phyloP scores from a whole-genome alignment of 345 rosid genomes.

The Syzygium grande region DNA sequence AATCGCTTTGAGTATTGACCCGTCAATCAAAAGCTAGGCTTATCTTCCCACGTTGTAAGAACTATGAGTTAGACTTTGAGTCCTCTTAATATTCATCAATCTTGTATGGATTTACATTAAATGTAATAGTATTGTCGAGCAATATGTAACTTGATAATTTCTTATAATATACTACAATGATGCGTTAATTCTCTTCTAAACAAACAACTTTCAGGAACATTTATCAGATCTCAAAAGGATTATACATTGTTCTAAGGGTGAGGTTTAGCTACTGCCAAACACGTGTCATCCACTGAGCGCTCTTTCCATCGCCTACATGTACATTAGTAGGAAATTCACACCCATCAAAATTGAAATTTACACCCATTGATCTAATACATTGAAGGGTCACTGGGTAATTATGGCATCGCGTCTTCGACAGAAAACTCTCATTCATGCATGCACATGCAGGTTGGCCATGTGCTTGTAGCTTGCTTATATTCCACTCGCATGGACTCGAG shows the following conservation, averaged over 20 bases:
- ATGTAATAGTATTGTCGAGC: neutral
- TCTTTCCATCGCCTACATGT: neutral
- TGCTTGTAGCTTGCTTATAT: neutral
- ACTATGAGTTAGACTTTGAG: neutral
- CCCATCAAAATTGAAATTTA: neutral
- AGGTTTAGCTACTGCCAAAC: neutral
- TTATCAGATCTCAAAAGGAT: neutral
- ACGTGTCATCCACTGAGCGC: neutral
- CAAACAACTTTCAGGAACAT: neutral
- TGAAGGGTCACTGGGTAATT: neutral
- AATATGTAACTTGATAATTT: neutral
- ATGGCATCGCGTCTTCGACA: neutral
- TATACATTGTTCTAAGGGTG: neutral
- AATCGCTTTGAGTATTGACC: neutral
- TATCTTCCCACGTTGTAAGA: neutral
- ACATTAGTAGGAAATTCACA: neutral
- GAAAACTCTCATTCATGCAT: neutral
- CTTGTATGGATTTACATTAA: neutral
- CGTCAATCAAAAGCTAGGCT: neutral
- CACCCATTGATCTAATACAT: neutral
- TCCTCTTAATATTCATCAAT: neutral
- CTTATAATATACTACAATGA: too few relatives aligned
- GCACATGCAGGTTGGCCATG: neutral
- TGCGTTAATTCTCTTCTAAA: neutral
- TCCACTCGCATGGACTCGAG: neutral